Base-by-base conservation (phyloP, 129 eudicot species). In the Flaveria ramosissima region DNA sequence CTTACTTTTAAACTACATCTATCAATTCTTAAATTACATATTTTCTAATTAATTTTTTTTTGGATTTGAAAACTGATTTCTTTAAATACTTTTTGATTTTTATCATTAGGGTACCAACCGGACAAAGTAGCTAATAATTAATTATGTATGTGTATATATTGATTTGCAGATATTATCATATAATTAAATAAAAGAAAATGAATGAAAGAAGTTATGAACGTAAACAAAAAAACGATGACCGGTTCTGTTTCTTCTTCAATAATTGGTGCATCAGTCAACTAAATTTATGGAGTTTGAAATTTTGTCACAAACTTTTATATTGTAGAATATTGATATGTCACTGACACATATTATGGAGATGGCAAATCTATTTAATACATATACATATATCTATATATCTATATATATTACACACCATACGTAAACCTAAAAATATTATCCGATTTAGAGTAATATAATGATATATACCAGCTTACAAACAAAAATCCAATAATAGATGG, bases 281-380 rank as follows among this genome's bases (percentile, higher is more conserved):
- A 19, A 19, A 55, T 17, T 19, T 55, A 48, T 48, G 53, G 53
- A 48, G 53, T 55, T 17, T 55, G 62, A 55, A 20, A 14, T 19
- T 55, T 19, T 8, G 62, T 55, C 62, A 55, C 61, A 55, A 55
- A 17, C 19, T 55, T 55, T 55, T 55, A 55, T 55, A 55, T 55
- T 55, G 61, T 55, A 6, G 20, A 52, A 52, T 7, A 6, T 52
- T 52, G 23, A 52, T 55, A 23, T 55, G 61, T 17, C 61, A 55
- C 26, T 55, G 24, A 17, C 61, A 53, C 57, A 52, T 52, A 52
- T 6, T 4, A 52, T 52, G 59, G 59, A 52, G 59, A 52, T 52
- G 59, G 16, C 23, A 52, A 52, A 52, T 52, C 59, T 52, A n/a
- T 52, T 52, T 16, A n/a, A 52, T 52, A 15, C 19, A 52, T 52